These are phyloP conservation scores for Rhizophagus clarus DNA, from an alignment of 192 early-diverging fungal species.

Conservation along the genomic window DNA sequence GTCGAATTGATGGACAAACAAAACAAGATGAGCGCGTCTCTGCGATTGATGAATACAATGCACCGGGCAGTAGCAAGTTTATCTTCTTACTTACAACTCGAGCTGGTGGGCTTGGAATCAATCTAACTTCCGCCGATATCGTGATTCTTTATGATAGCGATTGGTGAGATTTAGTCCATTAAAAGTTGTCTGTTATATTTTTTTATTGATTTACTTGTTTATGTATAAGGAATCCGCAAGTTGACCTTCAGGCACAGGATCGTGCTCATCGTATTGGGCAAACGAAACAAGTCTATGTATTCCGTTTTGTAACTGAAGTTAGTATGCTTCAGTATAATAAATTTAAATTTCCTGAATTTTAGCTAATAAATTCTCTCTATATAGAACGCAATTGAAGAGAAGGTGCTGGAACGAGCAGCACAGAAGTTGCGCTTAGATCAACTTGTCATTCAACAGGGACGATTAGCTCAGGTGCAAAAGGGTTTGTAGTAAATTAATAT, in stretches of 20 bases:
- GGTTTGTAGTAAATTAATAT: constrained; percentile 34
- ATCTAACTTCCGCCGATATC: constrained; percentile 92
- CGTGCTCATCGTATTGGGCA: constrained; percentile 99
- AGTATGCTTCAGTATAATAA: background rate
- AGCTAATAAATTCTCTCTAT: background rate
- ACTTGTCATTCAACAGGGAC: constrained; percentile 98
- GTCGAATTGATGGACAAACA: constrained; percentile 96
- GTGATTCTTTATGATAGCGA: constrained; percentile 97
- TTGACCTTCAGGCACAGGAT: constrained; percentile 93
- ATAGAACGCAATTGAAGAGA: constrained; percentile 94
- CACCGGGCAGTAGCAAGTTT: constrained; percentile 87
- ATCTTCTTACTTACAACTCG: constrained; percentile 96
- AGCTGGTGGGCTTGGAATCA: constrained; percentile 97
- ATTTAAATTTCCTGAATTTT: background rate
- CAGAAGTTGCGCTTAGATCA: constrained; percentile 96
- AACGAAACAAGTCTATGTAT: constrained; percentile 97
- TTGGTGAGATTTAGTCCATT: constrained; percentile 54
- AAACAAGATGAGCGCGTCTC: constrained; percentile 90
- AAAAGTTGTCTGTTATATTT: background rate
- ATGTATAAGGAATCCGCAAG: constrained; percentile 70
- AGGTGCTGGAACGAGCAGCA: constrained; percentile 94
- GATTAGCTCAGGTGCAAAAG: constrained; percentile 71
- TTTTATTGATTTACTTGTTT: background rate
- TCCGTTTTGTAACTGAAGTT: constrained; percentile 92
- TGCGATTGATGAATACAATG: constrained; percentile 94